Base-by-base conservation (phyloP, 768 basidiomycete genomes). In the Lactarius quietus region DNA sequence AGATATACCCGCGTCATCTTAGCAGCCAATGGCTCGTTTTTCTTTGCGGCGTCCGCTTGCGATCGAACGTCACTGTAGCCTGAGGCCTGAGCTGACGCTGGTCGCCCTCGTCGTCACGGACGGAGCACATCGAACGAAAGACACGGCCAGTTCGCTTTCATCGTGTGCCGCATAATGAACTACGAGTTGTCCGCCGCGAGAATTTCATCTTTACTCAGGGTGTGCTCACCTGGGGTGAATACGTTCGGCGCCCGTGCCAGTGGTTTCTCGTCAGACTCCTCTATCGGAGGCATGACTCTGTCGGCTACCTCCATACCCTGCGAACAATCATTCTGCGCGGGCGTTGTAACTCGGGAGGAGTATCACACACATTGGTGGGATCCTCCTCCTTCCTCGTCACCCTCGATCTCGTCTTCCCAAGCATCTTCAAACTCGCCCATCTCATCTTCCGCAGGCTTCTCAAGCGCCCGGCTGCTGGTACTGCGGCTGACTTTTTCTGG, bases 371-470 rank as follows among this genome's bases (percentile, higher is more conserved):
- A 67, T 85, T 84, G 59, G 76, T 80, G n/a, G 83, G 81, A 20
- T 86, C 82, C 17, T 17, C 48, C 14, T 51, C 48, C 52, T 93
- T n/a, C 92, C 71, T 89, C 91, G 61, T 95, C 93, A 70, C 86
- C 88, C 76, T 95, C 95, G 67, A 94, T 83, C 76, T 98, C 96
- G 74, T 98, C 96, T 79, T 98, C 96, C 93, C 95, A 98, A 71
- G 89, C 88, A 74, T 98, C 96, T 79, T 98, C 97, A 70, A 98
- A 97, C 75, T 95, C 93, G 67, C 95, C 95, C 85, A 95, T 94
- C 66, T 88, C 92, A 69, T 65, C 57, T 35, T 90, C 85, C 48
- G 72, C 59, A 18, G 72, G 68, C 64, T 73, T 74, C 68, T 81
- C 77, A 67, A 82, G 83, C 71, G 75, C 82, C 64, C 72, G 76